Base-by-base conservation (phyloP, 352 stramenopile species). In the Blastocystis sp. region DNA sequence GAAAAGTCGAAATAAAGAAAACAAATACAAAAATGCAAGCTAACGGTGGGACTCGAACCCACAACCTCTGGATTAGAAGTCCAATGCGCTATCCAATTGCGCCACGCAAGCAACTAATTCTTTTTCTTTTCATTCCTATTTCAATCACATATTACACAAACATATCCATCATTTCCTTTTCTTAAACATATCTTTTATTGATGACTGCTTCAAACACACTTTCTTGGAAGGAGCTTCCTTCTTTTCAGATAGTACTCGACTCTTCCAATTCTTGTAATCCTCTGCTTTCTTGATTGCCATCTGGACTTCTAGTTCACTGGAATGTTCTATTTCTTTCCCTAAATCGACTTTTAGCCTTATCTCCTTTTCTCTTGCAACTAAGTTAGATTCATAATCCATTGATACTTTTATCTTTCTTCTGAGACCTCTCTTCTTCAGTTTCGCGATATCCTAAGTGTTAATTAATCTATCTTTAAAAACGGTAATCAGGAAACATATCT, bases 1-100 rank as follows among this genome's bases (percentile, higher is more conserved):
- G 40, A 42, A 62, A 62, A 62, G 27, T 7, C 3, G 15, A 13
- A 62, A 62, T 3, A n/a, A 62, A 62, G 3, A 13, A 62, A 35
- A 64, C 5, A 15, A 64, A 35, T 17, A 64, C n/a, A 64, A 64
- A 35, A 64, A 35, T 64, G 30, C n/a, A 64, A 70, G 60, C 60
- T 70, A 70, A 70, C 60, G 60, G 60, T 70, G 60, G 60, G 56
- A 62, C 56, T 62, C 56, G 56, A 62, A 62, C 56, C 56, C 56
- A 62, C 56, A 62, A 62, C 56, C 60, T 70, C 60, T 70, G 60
- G 60, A 70, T 70, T 70, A 70, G 60, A 70, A 70, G 60, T 70
- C 60, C 60, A 70, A 70, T 70, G 60, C 60, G 60, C 60, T 70
- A 70, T 70, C 60, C 60, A 70, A 70, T 70, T 70, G 60, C 60